Percentiles rank a stretch among this genome's conserved stretches.
These are phyloP conservation scores for Termitomyces sp. DNA, from an alignment of 768 basidiomycete species.

Conservation along the genomic window DNA sequence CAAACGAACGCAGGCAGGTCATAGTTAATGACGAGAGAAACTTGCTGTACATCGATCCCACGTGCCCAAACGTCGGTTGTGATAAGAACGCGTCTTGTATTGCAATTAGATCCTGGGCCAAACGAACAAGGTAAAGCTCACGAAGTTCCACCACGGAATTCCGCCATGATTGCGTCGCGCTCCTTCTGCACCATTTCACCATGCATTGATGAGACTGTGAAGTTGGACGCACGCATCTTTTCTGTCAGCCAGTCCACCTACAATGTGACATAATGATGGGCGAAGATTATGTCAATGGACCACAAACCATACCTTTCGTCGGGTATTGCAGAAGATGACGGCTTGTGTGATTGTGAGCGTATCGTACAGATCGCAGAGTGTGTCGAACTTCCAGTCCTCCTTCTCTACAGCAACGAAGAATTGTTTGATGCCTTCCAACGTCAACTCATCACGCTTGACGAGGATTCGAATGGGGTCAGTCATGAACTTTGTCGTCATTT, in stretches of 20 bases:
- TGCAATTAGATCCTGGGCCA: conserved; percentile 11
- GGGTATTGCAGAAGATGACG: conserved; percentile 98
- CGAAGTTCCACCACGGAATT: conserved; percentile 92
- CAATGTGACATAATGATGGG: conserved; percentile 6
- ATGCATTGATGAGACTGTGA: conserved; percentile 95
- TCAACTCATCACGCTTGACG: conserved; percentile 99
- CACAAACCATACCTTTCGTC: conserved; percentile 72
- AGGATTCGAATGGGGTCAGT: conserved; percentile 97
- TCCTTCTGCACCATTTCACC: conserved; percentile 97
- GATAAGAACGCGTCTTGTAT: conserved; percentile 78
- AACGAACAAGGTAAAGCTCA: conserved; percentile 32
- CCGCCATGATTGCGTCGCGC: conserved; percentile 94
- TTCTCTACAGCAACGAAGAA: conserved; percentile 99
- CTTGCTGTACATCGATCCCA: conserved; percentile 97
- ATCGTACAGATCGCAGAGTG: conserved; percentile 94
- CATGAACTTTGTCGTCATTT: conserved; percentile 99
- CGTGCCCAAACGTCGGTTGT: conserved; percentile 98
- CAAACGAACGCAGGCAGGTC: conserved; percentile 82
- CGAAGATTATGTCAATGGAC: neutral
- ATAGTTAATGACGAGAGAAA: conserved; percentile 96
- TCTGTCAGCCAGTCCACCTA: conserved; percentile 98
- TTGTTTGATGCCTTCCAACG: conserved; percentile 93
- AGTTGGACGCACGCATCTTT: conserved; percentile 98
- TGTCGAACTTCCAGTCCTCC: conserved; percentile 99
- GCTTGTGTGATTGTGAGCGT: conserved; percentile 99